Conservation (phyloP, 2,329 filamentous ascomycete species). For the Diaporthe australafricana region DNA sequence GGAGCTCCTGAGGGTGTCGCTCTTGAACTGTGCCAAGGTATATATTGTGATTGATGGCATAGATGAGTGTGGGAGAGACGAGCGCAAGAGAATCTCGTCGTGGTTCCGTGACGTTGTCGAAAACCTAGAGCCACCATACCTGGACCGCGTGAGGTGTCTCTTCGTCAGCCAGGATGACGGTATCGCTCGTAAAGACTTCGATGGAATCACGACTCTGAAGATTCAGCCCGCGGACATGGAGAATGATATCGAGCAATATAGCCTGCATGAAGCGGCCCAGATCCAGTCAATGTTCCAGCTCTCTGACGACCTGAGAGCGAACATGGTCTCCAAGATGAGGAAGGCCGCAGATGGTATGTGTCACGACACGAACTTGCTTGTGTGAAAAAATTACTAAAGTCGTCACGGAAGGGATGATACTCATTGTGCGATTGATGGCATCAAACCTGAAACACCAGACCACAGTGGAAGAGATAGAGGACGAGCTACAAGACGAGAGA, state of each 20-base stretch:
- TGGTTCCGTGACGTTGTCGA: constrained; percentile 42
- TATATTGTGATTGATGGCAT: constrained; percentile 55
- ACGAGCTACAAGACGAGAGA: constrained; percentile 11
- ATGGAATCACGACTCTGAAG: constrained; percentile 40
- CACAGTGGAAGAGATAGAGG: constrained; percentile 18
- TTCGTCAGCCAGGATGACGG: constrained; percentile 52
- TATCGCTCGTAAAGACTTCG: constrained; percentile 45
- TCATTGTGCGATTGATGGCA: constrained; percentile 7
- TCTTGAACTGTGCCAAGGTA: constrained; percentile 43
- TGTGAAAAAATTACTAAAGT: neutral
- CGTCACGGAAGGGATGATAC: neutral
- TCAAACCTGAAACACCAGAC: constrained; percentile 6
- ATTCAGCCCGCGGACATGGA: constrained; percentile 35
- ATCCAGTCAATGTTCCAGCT: constrained; percentile 7
- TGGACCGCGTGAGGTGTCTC: constrained; percentile 42
- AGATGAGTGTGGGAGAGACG: constrained; percentile 51
- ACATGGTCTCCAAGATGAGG: constrained; percentile 1
- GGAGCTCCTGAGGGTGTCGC: constrained; percentile 45
- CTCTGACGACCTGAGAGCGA: neutral
- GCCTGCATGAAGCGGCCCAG: neutral
- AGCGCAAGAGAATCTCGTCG: constrained; percentile 46
- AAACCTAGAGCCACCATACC: constrained; percentile 11
- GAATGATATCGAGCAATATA: constrained; percentile 6
- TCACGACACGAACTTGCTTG: neutral
- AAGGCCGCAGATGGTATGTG: neutral